Conservation (phyloP, 2,329 filamentous ascomycete genomes). For the Fusarium sp. region DNA sequence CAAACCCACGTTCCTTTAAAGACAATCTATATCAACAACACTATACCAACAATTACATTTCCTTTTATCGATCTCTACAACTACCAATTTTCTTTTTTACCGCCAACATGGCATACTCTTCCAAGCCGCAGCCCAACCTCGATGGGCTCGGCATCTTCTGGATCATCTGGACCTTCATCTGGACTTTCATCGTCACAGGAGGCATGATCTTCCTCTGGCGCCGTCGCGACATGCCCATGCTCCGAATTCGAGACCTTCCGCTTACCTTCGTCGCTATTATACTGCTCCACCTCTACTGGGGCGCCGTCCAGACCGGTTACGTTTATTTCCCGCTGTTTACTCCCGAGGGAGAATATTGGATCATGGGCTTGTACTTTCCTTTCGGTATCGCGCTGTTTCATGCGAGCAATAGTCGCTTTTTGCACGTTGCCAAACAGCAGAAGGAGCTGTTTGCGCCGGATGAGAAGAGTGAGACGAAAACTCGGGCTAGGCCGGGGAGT, state of each 20-base stretch:
- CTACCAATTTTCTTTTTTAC: background rate
- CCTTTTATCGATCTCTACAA: background rate
- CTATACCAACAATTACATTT: background rate
- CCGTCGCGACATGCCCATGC: constrained; percentile 55
- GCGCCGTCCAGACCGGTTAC: constrained; percentile 54
- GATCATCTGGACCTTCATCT: constrained; percentile 51
- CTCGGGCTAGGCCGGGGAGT: constrained; percentile 35
- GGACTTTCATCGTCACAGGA: constrained; percentile 53
- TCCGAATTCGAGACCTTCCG: constrained; percentile 55
- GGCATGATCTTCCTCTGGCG: constrained; percentile 56
- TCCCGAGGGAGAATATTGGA: constrained; percentile 70
- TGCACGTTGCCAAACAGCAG: constrained; percentile 68
- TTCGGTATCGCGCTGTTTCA: constrained; percentile 75
- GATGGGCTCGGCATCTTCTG: constrained; percentile 57
- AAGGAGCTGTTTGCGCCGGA: constrained; percentile 52
- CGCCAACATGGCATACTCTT: constrained; percentile 32
- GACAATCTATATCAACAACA: background rate
- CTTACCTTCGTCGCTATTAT: constrained; percentile 56
- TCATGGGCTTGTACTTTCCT: constrained; percentile 74
- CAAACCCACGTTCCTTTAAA: constrained; percentile 40
- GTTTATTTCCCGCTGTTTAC: constrained; percentile 56
- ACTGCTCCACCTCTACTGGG: constrained; percentile 58
- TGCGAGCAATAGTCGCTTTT: constrained; percentile 70
- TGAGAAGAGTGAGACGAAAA: constrained; percentile 20
- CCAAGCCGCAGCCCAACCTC: constrained; percentile 48